A percentile compares a stretch with the other conserved stretches of the same genome.
These are phyloP conservation scores for Aspergillus awamori DNA, from an alignment of 2,329 filamentous ascomycete species.

Conservation along the genomic window DNA sequence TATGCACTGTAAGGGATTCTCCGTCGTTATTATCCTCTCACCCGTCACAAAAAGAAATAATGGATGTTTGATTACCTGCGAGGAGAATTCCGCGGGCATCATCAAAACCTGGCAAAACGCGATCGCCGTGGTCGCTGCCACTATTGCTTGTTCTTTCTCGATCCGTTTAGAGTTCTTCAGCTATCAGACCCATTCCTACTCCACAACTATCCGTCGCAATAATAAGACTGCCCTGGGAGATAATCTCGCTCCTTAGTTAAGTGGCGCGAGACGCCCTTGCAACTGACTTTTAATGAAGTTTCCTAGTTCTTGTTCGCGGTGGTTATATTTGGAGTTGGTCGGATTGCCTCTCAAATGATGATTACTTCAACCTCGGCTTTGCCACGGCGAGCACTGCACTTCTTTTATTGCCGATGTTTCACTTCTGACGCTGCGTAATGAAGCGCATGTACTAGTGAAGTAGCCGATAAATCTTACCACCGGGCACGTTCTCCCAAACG, in stretches of 20 bases:
- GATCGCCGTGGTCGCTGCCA: constrained; percentile 8
- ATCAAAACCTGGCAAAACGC: constrained; percentile 7
- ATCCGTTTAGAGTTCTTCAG: constrained; percentile 12
- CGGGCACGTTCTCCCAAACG: constrained; percentile 15
- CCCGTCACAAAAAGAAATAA: constrained; percentile 4
- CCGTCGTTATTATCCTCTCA: not conserved
- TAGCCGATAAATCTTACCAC: not conserved
- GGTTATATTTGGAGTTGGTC: not conserved
- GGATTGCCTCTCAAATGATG: not conserved
- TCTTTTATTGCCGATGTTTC: not conserved
- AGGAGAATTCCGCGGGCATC: not conserved
- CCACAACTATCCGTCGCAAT: constrained; percentile 17
- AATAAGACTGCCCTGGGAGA: constrained; percentile 4
- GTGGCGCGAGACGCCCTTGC: constrained; percentile 9
- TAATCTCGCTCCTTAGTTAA: not conserved
- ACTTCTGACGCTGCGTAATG: constrained; percentile 5
- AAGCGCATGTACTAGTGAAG: constrained; percentile 2
- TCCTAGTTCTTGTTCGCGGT: not conserved
- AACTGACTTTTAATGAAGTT: not conserved
- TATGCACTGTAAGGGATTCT: constrained; percentile 1
- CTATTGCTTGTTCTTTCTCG: constrained; percentile 12
- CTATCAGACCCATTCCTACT: constrained; percentile 10
- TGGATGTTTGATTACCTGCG: not conserved
- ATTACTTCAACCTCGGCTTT: not conserved
- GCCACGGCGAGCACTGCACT: not conserved